Evolutionary conservation across 2,329 filamentous ascomycete species (phyloP).

Genomic region (Phialophora expanda): DNA sequence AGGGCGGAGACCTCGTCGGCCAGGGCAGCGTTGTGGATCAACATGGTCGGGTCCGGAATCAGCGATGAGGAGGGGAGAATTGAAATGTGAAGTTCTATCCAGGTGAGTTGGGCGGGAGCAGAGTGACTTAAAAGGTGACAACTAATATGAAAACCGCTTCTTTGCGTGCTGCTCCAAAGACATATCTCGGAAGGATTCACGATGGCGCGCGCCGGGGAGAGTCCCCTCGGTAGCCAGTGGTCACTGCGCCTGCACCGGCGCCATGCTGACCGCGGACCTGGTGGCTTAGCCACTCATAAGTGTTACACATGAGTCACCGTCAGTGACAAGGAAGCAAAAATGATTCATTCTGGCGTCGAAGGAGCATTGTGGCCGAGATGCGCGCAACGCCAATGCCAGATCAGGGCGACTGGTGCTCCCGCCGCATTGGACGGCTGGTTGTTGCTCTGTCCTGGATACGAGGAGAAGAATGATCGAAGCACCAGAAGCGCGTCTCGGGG

Average conservation of each 20-base stretch:
- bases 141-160: background rate
- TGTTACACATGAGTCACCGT: background rate
- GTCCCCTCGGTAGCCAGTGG: background rate
- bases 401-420: background rate
- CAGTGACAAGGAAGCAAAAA: background rate
- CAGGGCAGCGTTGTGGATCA: constrained; percentile 10
- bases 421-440: background rate
- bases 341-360: background rate
- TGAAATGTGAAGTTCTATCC: background rate
- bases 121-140: background rate
- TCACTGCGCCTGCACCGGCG: background rate
- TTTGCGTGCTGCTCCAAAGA: background rate
- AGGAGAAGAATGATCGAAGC: background rate
- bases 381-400: background rate
- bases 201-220: background rate
- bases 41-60: background rate
- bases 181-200: background rate
- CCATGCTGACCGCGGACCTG: background rate
- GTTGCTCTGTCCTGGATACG: too few relatives aligned
- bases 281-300: background rate
- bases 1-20: constrained; percentile 23
- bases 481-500: background rate
- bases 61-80: background rate
- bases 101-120: background rate
- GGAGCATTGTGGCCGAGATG: background rate